phyloP scores from a whole-genome alignment of 208 protist species.

The Acanthamoeba lenticulata region DNA sequence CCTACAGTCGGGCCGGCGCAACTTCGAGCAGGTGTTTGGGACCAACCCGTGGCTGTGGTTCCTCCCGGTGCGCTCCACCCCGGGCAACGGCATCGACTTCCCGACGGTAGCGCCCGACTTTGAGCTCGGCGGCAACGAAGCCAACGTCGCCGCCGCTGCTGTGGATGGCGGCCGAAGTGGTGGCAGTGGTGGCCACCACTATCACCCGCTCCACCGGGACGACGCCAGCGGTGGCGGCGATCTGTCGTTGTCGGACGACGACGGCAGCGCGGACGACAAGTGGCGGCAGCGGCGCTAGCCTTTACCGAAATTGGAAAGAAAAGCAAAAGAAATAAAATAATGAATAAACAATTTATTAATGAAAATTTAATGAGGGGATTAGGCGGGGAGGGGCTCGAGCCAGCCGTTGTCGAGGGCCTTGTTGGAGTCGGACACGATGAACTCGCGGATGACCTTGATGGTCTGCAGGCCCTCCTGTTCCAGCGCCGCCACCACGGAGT shows the following conservation, averaged over 20 bases:
- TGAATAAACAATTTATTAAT: too few relatives aligned
- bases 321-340: too few relatives aligned
- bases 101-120: constrained; percentile 31
- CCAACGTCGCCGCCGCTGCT: too few relatives aligned
- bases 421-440: constrained; percentile 25
- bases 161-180: too few relatives aligned
- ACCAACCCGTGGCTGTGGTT: constrained; percentile 70
- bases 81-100: constrained; percentile 36
- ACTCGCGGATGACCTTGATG: constrained; percentile 44
- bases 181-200: too few relatives aligned
- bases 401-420: constrained; percentile 9
- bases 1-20: background rate
- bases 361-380: too few relatives aligned
- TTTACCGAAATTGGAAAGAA: too few relatives aligned
- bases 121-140: background rate
- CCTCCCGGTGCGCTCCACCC: constrained; percentile 28
- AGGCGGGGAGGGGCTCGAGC: constrained; percentile 15
- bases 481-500: background rate
- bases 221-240: background rate
- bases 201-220: too few relatives aligned
- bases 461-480: background rate
- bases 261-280: too few relatives aligned
- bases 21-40: constrained; percentile 67
- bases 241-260: background rate
- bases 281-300: background rate